A percentile compares a stretch with the other conserved stretches of the same genome.
phyloP scores from a whole-genome alignment of 116 monocot species.

The Trichopus zeylanicus region DNA sequence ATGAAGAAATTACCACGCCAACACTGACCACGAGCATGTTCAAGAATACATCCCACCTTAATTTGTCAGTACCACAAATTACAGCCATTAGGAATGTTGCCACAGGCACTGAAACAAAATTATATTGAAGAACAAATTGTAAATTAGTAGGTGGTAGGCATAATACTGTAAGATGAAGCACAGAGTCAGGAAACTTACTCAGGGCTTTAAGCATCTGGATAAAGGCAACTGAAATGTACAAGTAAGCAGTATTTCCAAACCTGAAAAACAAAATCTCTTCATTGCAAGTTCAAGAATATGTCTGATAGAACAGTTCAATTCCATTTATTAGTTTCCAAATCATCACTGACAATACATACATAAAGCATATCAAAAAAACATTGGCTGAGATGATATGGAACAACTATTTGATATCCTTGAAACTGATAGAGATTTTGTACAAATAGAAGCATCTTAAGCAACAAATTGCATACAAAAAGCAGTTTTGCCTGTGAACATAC shows the following conservation, averaged over 20 bases:
- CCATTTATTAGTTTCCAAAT: neutral
- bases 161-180: neutral
- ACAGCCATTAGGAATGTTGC: conserved; percentile 95
- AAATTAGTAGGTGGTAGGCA: neutral
- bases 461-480: too few species aligned
- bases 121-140: neutral
- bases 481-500: too few species aligned
- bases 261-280: conserved; percentile 25
- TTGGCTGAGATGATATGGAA: too few species aligned
- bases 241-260: conserved; percentile 97
- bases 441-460: too few species aligned
- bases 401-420: too few species aligned
- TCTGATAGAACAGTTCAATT: neutral
- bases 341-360: neutral
- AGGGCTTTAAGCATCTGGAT: conserved; percentile 99
- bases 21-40: conserved; percentile 95
- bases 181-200: conserved; percentile 40
- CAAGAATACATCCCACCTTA: conserved; percentile 78
- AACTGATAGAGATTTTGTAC: too few species aligned
- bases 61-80: conserved; percentile 81
- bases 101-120: conserved; percentile 82
- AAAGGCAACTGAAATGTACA: conserved; percentile 91
- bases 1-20: conserved; percentile 89
- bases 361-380: too few species aligned
- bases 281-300: neutral